Evolutionary conservation across 1,139 yeast genomes (phyloP), one percentile per base, ranked within the genome.

Genomic region (Blastobotrys persicus): DNA sequence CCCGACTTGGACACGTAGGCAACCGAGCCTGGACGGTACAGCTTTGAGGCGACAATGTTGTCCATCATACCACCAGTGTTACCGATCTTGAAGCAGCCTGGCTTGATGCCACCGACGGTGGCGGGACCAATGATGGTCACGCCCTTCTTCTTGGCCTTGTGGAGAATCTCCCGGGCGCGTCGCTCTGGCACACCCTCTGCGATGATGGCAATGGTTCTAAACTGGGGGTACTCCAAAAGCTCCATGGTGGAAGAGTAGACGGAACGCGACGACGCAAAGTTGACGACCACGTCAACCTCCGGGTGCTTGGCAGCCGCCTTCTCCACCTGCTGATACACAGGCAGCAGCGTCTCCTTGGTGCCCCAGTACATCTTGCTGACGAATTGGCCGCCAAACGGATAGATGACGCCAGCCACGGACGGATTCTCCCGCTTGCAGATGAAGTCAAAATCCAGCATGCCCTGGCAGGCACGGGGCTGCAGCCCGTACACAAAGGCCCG

Each of bases 21-120:
- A 23, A 73, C 77, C 12, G 75, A 70, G 19, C 77, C 77, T 20
- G 77, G 73, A 46, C 77, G 71, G 68, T 73, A 73, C 41, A 73
- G 70, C 68, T 73, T 73, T 53, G 76, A 72, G 26, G 77, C 74
- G 37, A 73, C 75, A 51, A 73, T 73, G 68, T 73, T 73, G 62
- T 73, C 77, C 77, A 73, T 73, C 77, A 73, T 73, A 55, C 77
- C 77, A 48, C 77, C 77, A 46, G 77, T 73, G 71, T 73, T 73
- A 46, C 77, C 77, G 55, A 73, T 70, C 67, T 73, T 73, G 71
- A 73, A 73, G 63, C 75, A 70, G 48, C 77, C 77, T 31, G 77
- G 77, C 68, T 73, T 73, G 69, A 73, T 73, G 32, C 77, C 77
- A 48, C 77, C 77, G 46, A 73, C 77, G 39, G 77, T 73, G 42